Base-by-base conservation (phyloP, 306 rosid genomes). In the Pyrus pyrifolia region DNA sequence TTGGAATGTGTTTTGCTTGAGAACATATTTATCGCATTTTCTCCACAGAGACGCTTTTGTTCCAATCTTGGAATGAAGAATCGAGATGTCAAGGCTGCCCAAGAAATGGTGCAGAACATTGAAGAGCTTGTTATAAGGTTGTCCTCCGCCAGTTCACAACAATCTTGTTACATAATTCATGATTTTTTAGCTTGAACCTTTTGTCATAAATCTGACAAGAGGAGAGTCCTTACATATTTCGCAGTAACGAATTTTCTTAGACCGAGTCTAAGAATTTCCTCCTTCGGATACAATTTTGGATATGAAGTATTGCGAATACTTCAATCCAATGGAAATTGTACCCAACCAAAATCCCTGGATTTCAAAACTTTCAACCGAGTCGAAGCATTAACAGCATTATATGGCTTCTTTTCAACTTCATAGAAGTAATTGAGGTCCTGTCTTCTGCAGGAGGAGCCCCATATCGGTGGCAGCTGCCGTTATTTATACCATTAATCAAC, bases 381-480 rank as follows among this genome's bases (percentile, higher is more conserved):
- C 57, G 2, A 0, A 71, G 49, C 64, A 53, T 53, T 51, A 15
- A 18, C 35, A 7, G 22, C 13, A 6, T 57, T 6, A 18, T 19
- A n/a, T 33, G 44, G 8, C 15, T 53, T 55, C 33, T 33, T 22
- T 30, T 30, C 22, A 63, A 63, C 6, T 63, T 30, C 9, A 63
- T 63, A 7, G 2, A 55, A 42, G 45, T 42, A 42, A 71, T 13
- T 21, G 6, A 55, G 14, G 67, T 13, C 15, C 45, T 42, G 53
- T 22, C 22, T 73, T 73, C 27, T 67, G 35, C 79, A 66, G 79
- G 67, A 76, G 79, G 79, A 66, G 73, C 67, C 79, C 79, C 5
- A 67, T 67, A 17, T 76, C 66, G 0, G 53, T 76, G 25, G 79
- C 79, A 35, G 79, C 79, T 49, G 73, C 64, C 6, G 73, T 67